Evolutionary conservation across 176 grass and related monocot species (phyloP), one percentile per base, ranked within the genome.

Genomic region (Cymbopogon citratus): DNA sequence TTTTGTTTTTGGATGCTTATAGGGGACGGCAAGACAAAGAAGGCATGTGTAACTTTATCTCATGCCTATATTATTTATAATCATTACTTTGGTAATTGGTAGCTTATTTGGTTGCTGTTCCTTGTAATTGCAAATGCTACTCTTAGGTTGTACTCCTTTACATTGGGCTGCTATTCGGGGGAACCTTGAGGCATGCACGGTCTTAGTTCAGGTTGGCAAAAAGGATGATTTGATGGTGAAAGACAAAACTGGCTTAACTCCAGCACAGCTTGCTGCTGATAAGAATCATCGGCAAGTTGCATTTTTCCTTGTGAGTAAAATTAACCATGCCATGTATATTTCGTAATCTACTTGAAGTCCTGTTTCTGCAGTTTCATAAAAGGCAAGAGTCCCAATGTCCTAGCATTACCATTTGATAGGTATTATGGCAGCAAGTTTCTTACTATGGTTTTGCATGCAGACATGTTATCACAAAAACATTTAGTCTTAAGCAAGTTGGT

Each of bases 121-220:
- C 80, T 86, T 78, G 63, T 59, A 38, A 81, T 69, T 60, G 74
- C 36, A 75, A 73, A 83, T 85, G 7, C 15, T 79, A 21, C 82
- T n/a, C 51, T 23, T 88, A 99, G 97, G 97, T 74, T 99, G 97
- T 83, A 99, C 97, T 70, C 97, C 93, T 80, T 90, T 99, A 87
- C 93, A 99, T 87, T 99, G 97, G 97, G 89, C 97, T 90, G 93
- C 97, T 88, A 99, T 99, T 69, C 85, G 93, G 62, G 97, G 97
- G 76, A 93, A 99, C 76, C 75, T 99, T 43, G 93, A 96, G 69
- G 93, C 93, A 54, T 96, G 93, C 66, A 99, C 93, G 64, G 91
- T 99, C 52, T 76, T 99, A 61, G 93, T 99, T 90, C 97, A 99
- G 83, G 93, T 91, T 78, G 93, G 97, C n/a, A 99, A 99, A 86